These are phyloP conservation scores for Durusdinium trenchii DNA, from an alignment of 73 alveolate genomes.

Conservation along the genomic window DNA sequence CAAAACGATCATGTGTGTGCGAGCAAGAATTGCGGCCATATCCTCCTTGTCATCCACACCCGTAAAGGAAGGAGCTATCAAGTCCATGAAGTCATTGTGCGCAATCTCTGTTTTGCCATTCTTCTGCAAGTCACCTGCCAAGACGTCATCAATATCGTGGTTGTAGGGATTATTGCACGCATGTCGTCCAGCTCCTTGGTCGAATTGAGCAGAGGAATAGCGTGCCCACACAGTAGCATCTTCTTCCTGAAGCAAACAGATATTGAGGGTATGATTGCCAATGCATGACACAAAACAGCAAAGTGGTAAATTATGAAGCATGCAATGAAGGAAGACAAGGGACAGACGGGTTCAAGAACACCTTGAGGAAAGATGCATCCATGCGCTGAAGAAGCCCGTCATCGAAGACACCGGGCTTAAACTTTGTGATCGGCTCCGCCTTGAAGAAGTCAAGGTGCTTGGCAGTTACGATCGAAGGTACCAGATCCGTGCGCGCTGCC, in stretches of 20 bases:
- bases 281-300: neutral
- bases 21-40: slow-evolving; percentile 39
- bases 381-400: slow-evolving; percentile 42
- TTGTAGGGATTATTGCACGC: slow-evolving; percentile 54
- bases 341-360: slow-evolving; percentile 64
- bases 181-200: slow-evolving; percentile 72
- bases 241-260: neutral
- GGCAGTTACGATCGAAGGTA: slow-evolving; percentile 44
- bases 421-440: slow-evolving; percentile 50
- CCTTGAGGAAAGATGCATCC: slow-evolving; percentile 72
- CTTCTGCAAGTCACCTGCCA: neutral
- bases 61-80: slow-evolving; percentile 3
- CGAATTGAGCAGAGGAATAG: slow-evolving; percentile 46
- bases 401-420: no score
- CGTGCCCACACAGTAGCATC: slow-evolving; percentile 30
- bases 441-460: slow-evolving; percentile 70
- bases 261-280: neutral
- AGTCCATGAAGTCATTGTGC: neutral
- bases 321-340: neutral
- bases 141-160: neutral
- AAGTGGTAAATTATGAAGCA: neutral
- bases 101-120: neutral
- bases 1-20: slow-evolving; percentile 33
- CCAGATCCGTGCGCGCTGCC: slow-evolving; percentile 19
- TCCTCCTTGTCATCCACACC: slow-evolving; percentile 12